These are phyloP conservation scores for Umbelopsis ramanniana DNA, from an alignment of 192 early-diverging fungal species.

Conservation along the genomic window DNA sequence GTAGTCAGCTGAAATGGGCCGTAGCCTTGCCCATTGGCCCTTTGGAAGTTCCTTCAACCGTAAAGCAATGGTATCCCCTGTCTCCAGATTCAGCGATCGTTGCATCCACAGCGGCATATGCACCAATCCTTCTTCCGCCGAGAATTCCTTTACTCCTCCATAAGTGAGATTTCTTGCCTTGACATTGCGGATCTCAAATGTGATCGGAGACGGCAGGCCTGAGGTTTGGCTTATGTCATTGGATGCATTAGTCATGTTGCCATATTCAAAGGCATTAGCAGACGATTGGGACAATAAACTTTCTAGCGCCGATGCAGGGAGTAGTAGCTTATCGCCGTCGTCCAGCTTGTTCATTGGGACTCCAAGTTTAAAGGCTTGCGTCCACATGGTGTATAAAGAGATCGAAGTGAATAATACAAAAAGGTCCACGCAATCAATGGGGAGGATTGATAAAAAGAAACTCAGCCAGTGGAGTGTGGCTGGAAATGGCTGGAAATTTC, in stretches of 20 bases:
- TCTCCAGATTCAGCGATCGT: conserved; percentile 41
- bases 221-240: not conserved
- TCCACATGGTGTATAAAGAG: conserved; percentile 30
- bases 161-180: conserved; percentile 46
- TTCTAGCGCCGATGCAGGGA: conserved; percentile 56
- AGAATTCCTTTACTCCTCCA: conserved; percentile 79
- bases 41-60: conserved; percentile 64
- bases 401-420: not conserved
- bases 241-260: not conserved
- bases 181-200: conserved; percentile 61
- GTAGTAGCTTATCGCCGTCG: conserved; percentile 62
- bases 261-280: not conserved
- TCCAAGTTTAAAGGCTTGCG: conserved; percentile 37
- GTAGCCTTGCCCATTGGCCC: conserved; percentile 68
- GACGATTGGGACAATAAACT: conserved; percentile 44
- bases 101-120: conserved; percentile 63
- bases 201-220: conserved; percentile 60
- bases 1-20: conserved; percentile 57
- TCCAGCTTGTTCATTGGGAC: conserved; percentile 16
- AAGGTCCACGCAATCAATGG: conserved; percentile 8
- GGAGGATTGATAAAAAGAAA: not conserved
- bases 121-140: conserved; percentile 52
- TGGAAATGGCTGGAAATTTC: not conserved
- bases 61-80: conserved; percentile 53
- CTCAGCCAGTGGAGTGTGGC: not conserved